Percentiles rank a stretch among this genome's conserved stretches.
Evolutionary conservation across 1,284 basidiomycete species (phyloP).

Genomic region (Inonotus obliquus): DNA sequence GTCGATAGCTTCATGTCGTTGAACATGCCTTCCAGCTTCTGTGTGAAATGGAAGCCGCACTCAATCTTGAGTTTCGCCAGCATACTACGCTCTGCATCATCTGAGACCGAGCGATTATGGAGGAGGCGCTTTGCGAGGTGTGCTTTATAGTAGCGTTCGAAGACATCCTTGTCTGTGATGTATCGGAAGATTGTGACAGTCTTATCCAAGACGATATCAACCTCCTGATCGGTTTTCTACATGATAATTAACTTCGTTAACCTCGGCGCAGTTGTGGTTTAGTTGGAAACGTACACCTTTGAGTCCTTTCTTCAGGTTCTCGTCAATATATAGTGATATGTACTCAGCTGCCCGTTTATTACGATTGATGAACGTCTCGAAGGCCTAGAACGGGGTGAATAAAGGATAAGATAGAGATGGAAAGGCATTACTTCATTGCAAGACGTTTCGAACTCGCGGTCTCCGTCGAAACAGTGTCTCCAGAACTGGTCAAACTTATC

Average conservation of each 20-base stretch:
- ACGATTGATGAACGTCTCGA: conserved; percentile 88
- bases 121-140: conserved; percentile 94
- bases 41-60: conserved; percentile 95
- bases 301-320: conserved; percentile 92
- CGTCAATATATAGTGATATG: conserved; percentile 96
- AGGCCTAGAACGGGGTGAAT: conserved; percentile 55
- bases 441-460: conserved; percentile 78
- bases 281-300: conserved; percentile 69
- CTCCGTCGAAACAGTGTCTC: conserved; percentile 64
- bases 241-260: conserved; percentile 1
- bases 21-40: conserved; percentile 99
- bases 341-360: conserved; percentile 91
- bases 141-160: conserved; percentile 96
- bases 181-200: conserved; percentile 96
- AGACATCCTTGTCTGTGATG: conserved; percentile 94
- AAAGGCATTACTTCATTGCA: conserved; percentile 72
- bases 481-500: conserved; percentile 85
- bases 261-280: background rate
- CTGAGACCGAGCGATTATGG: conserved; percentile 83
- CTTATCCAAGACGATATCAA: conserved; percentile 87
- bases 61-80: conserved; percentile 97
- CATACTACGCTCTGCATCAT: conserved; percentile 98
- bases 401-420: background rate
- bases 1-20: conserved; percentile 91
- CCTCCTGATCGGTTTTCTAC: conserved; percentile 92